phyloP scores from a whole-genome alignment of 2,329 filamentous ascomycete genomes.

The Paraconiothyrium brasiliense region DNA sequence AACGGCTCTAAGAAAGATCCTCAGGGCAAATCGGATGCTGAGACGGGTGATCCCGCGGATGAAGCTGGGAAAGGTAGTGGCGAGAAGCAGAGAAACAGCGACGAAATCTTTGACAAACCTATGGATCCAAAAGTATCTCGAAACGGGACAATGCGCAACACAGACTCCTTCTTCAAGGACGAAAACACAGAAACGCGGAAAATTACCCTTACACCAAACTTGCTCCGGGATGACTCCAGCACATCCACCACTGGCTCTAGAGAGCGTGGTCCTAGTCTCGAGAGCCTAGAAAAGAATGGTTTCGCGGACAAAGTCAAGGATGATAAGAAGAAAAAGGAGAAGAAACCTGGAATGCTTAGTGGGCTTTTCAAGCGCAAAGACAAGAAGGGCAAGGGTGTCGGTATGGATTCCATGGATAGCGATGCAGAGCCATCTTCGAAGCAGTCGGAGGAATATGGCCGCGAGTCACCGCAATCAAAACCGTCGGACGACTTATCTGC shows the following conservation, averaged over 20 bases:
- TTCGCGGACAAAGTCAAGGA: slow-evolving; percentile 71
- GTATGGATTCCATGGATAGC: slow-evolving; percentile 43
- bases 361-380: slow-evolving; percentile 74
- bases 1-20: slow-evolving; percentile 43
- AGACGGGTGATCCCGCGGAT: slow-evolving; percentile 42
- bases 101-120: slow-evolving; percentile 69
- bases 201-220: slow-evolving; percentile 92
- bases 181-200: slow-evolving; percentile 95
- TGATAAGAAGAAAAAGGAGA: slow-evolving; percentile 76
- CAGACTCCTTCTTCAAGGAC: slow-evolving; percentile 97
- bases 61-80: slow-evolving; percentile 53
- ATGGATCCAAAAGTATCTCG: slow-evolving; percentile 64
- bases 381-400: slow-evolving; percentile 62
- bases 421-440: slow-evolving; percentile 56
- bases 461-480: slow-evolving; percentile 46
- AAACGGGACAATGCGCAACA: slow-evolving; percentile 88
- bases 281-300: slow-evolving; percentile 76
- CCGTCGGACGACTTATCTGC: slow-evolving; percentile 36
- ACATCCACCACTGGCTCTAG: slow-evolving; percentile 47
- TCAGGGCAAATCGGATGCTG: slow-evolving; percentile 31
- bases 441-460: slow-evolving; percentile 47
- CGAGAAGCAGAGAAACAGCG: slow-evolving; percentile 66
- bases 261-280: slow-evolving; percentile 72
- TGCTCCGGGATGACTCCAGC: slow-evolving; percentile 80
- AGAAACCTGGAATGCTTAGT: slow-evolving; percentile 76